Percentiles rank a stretch among this genome's conserved stretches.
These are phyloP conservation scores for Jaapia argillacea DNA, from an alignment of 768 basidiomycete species.

Conservation along the genomic window DNA sequence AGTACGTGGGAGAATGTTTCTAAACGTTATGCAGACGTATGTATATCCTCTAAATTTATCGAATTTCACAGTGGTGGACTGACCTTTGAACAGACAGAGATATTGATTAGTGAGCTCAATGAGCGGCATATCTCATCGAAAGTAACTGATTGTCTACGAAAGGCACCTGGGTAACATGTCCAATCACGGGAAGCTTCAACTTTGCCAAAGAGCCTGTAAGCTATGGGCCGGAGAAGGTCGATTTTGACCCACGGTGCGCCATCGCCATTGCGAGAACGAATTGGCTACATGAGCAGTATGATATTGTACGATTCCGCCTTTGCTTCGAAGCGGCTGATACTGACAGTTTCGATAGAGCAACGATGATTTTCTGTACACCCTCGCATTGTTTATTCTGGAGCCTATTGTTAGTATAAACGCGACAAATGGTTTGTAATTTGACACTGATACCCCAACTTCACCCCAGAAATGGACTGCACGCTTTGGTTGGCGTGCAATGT, in stretches of 20 bases:
- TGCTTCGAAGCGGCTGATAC: background rate
- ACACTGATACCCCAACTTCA: background rate
- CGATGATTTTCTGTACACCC: constrained; percentile 32
- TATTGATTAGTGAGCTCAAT: constrained; percentile 27
- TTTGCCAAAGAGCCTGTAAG: constrained; percentile 7
- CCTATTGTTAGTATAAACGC: constrained; percentile 21
- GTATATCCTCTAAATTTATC: no score
- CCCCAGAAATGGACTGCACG: constrained; percentile 28
- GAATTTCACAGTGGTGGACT: no score
- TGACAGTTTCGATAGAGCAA: constrained; percentile 15
- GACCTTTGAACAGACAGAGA: constrained; percentile 25
- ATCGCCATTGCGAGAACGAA: constrained; percentile 32
- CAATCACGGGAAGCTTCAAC: constrained; percentile 2
- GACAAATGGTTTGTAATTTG: background rate
- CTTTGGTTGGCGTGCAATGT: constrained; percentile 35
- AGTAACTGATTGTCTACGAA: background rate
- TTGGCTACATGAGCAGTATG: constrained; percentile 32
- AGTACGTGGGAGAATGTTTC: constrained; percentile 24
- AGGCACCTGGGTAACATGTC: constrained; percentile 23
- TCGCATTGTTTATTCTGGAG: constrained; percentile 28
- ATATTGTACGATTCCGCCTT: constrained; percentile 18
- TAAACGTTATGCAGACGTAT: constrained; percentile 39
- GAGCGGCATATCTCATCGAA: background rate
- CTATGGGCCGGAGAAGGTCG: constrained; percentile 4
- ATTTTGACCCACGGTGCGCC: constrained; percentile 29